These are phyloP conservation scores for Plasmodium berghei DNA, from an alignment of 169 alveolate genomes.

Conservation along the genomic window DNA sequence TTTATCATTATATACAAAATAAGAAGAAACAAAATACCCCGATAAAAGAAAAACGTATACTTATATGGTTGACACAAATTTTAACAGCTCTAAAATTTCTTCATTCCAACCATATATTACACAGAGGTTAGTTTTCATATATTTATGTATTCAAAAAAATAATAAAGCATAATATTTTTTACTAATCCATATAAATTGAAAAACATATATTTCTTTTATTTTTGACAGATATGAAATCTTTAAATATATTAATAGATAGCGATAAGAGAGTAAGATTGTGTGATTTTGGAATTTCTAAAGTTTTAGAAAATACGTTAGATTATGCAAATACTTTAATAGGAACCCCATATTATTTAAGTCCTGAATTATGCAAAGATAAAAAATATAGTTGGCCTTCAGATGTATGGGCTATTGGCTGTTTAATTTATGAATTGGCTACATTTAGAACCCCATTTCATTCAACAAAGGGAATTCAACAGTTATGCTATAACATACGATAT, in stretches of 20 bases:
- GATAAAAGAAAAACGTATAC: constrained; percentile 85
- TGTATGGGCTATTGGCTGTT: constrained; percentile 99
- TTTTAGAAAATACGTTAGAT: constrained; percentile 93
- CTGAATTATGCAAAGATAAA: constrained; percentile 96
- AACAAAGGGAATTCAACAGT: constrained; percentile 87
- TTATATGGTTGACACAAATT: constrained; percentile 88
- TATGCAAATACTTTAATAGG: constrained; percentile 98
- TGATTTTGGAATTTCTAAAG: constrained; percentile 95
- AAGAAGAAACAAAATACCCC: constrained; percentile 81
- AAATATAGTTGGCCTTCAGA: constrained; percentile 99
- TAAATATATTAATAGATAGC: constrained; percentile 91
- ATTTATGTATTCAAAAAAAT: too few species aligned
- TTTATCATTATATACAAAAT: constrained; percentile 82
- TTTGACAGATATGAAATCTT: constrained; percentile 89
- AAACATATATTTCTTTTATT: background rate
- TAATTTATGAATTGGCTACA: constrained; percentile 87
- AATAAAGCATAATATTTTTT: too few species aligned
- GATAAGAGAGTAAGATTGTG: constrained; percentile 92
- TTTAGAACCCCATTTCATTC: constrained; percentile 90
- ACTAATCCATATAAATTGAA: too few species aligned
- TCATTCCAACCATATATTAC: constrained; percentile 90
- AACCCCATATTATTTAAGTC: constrained; percentile 99
- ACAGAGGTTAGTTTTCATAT: constrained; percentile 85
- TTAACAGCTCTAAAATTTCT: constrained; percentile 88
- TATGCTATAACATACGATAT: constrained; percentile 84